Evolutionary conservation across 768 basidiomycete species (phyloP).

Genomic region (Leccinum fibrillosum): DNA sequence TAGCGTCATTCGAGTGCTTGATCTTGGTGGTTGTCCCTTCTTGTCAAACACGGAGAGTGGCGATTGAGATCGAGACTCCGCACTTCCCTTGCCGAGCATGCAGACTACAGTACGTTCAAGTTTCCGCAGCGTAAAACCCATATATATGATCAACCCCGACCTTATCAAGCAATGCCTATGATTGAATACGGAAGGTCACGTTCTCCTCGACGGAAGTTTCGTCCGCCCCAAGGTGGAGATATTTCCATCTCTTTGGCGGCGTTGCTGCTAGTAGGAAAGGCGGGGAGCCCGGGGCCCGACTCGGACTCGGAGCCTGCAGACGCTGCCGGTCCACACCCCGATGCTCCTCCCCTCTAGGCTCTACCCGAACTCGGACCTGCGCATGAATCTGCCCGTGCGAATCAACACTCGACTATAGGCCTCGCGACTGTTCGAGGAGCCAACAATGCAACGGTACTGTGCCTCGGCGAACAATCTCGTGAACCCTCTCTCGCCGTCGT

Average conservation of each 20-base stretch:
- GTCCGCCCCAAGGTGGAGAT: constrained; percentile 38
- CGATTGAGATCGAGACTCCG: too few relatives aligned
- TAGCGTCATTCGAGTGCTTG: too few relatives aligned
- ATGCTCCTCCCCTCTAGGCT: constrained; percentile 8
- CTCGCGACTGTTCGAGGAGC: constrained; percentile 68
- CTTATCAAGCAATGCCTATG: constrained; percentile 62
- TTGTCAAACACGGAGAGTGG: too few relatives aligned
- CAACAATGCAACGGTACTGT: constrained; percentile 71
- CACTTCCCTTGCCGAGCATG: too few relatives aligned
- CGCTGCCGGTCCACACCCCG: constrained; percentile 17
- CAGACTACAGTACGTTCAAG: neutral
- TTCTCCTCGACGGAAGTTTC: constrained; percentile 85
- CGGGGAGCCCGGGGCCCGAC: constrained; percentile 44
- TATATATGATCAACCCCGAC: constrained; percentile 74
- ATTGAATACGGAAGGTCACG: constrained; percentile 58
- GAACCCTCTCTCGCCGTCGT: constrained; percentile 90
- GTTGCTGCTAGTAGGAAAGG: constrained; percentile 81
- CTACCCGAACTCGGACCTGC: constrained; percentile 22
- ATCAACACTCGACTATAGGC: constrained; percentile 63
- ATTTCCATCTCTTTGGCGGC: constrained; percentile 72
- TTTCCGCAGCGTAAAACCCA: constrained; percentile 62
- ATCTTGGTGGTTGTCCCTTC: too few relatives aligned
- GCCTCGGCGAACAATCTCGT: constrained; percentile 95
- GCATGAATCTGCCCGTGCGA: constrained; percentile 58
- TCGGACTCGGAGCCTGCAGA: constrained; percentile 31